These are phyloP conservation scores for Aureobasidium sp. DNA, from an alignment of 2,329 filamentous ascomycete species.

Conservation along the genomic window DNA sequence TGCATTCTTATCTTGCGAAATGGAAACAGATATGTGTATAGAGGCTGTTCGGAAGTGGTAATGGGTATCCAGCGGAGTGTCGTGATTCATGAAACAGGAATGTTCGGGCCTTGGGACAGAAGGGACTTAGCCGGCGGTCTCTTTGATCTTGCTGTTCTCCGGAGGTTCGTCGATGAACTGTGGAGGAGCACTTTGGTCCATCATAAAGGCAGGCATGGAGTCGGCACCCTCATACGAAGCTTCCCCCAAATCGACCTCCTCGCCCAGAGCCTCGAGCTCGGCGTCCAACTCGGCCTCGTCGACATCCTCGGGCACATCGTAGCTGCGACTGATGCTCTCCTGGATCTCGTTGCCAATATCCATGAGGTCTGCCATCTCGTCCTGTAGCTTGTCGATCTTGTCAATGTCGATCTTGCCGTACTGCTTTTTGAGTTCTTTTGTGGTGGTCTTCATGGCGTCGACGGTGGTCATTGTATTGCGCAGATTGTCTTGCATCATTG, in stretches of 20 bases:
- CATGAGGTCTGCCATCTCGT: slow-evolving; percentile 98
- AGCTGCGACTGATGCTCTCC: slow-evolving; percentile 81
- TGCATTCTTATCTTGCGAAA: background rate
- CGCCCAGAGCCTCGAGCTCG: slow-evolving; percentile 85
- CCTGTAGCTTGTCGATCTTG: slow-evolving; percentile 94
- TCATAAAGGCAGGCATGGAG: slow-evolving; percentile 69
- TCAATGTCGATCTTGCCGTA: slow-evolving; percentile 97
- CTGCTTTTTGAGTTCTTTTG: slow-evolving; percentile 84
- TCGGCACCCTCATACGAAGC: slow-evolving; percentile 42
- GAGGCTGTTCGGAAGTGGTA: background rate
- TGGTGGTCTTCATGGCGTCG: slow-evolving; percentile 94
- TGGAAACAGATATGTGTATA: background rate
- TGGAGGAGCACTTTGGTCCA: slow-evolving; percentile 69
- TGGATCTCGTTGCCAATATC: slow-evolving; percentile 98
- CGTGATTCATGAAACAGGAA: slow-evolving; percentile 5
- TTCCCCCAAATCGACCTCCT: slow-evolving; percentile 84
- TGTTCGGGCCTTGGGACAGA: background rate
- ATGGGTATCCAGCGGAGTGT: slow-evolving; percentile 2
- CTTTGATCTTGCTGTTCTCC: slow-evolving; percentile 67
- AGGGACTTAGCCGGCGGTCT: slow-evolving; percentile 50
- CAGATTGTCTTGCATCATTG: slow-evolving; percentile 97
- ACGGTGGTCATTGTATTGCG: slow-evolving; percentile 98
- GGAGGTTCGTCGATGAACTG: slow-evolving; percentile 92
- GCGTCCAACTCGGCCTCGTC: slow-evolving; percentile 95
- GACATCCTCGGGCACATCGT: slow-evolving; percentile 93